These are phyloP conservation scores for Curvularia sp. DNA, from an alignment of 2,329 filamentous ascomycete species.

Conservation along the genomic window DNA sequence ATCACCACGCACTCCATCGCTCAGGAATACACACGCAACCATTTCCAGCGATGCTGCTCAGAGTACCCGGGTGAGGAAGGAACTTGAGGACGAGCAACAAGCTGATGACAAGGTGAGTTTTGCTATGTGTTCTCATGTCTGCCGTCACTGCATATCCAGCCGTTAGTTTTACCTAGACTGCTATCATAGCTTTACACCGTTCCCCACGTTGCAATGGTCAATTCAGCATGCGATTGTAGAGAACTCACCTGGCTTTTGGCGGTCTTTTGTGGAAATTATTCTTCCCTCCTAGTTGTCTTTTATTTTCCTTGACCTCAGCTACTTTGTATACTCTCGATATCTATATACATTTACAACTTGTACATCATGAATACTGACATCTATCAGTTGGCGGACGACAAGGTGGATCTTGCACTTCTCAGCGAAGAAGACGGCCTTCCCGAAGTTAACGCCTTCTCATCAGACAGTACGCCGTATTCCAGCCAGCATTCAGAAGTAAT, in stretches of 20 bases:
- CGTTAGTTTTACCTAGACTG: background rate
- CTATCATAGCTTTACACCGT: conserved; percentile 9
- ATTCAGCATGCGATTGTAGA: background rate
- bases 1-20: conserved; percentile 15
- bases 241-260: background rate
- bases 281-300: background rate
- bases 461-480: conserved; percentile 18
- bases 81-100: conserved; percentile 53
- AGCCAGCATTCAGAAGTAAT: conserved; percentile 30
- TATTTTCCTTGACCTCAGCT: background rate
- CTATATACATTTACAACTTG: background rate
- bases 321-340: background rate
- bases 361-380: conserved; percentile 23
- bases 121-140: conserved; percentile 14
- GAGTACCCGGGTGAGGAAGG: conserved; percentile 52
- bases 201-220: background rate
- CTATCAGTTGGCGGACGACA: conserved; percentile 33
- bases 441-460: conserved; percentile 39
- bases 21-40: conserved; percentile 20
- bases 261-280: background rate
- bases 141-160: conserved; percentile 4
- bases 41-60: conserved; percentile 46
- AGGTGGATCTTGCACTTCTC: conserved; percentile 44
- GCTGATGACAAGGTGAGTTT: conserved; percentile 49
- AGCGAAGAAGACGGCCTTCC: conserved; percentile 46